A percentile compares a stretch with the other conserved stretches of the same genome.
Conservation (phyloP, 2,329 filamentous ascomycete species). For the Fusarium sp. region DNA sequence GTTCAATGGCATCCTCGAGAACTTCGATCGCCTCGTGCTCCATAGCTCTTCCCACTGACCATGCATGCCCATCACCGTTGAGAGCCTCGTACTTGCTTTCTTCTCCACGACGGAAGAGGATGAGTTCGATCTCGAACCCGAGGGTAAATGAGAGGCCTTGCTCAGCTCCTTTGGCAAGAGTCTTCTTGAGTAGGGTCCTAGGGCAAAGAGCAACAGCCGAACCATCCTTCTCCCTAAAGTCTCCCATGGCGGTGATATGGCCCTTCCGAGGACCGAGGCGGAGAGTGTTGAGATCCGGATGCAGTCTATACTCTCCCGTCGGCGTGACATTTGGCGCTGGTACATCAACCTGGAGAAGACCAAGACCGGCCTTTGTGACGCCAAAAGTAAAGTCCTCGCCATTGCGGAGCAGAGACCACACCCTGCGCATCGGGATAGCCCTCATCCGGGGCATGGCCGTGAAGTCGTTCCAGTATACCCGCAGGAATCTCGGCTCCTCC, state of each 20-base stretch:
- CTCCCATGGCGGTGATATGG: slow-evolving; percentile 74
- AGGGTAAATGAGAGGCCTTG: slow-evolving; percentile 70
- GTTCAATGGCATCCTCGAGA: slow-evolving; percentile 72
- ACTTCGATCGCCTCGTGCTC: slow-evolving; percentile 67
- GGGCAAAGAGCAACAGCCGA: slow-evolving; percentile 68
- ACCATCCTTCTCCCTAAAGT: slow-evolving; percentile 70
- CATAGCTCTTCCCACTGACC: slow-evolving; percentile 73
- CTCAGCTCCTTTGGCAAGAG: slow-evolving; percentile 61
- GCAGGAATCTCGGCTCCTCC: slow-evolving; percentile 70
- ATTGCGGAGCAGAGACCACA: slow-evolving; percentile 58
- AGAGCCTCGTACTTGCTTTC: slow-evolving; percentile 55
- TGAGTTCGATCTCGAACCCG: slow-evolving; percentile 86
- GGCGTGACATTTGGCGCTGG: slow-evolving; percentile 64
- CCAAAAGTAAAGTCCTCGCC: slow-evolving; percentile 62
- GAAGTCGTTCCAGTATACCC: slow-evolving; percentile 82
- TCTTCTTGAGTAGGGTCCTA: slow-evolving; percentile 67
- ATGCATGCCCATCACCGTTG: slow-evolving; percentile 73
- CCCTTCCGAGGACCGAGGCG: slow-evolving; percentile 66
- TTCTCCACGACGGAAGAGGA: slow-evolving; percentile 67
- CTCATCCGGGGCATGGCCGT: slow-evolving; percentile 75
- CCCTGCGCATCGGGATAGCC: slow-evolving; percentile 72
- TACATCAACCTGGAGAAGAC: slow-evolving; percentile 74
- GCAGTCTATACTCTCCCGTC: slow-evolving; percentile 73
- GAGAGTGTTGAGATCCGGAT: slow-evolving; percentile 73
- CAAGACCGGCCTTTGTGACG: slow-evolving; percentile 72